phyloP scores from a whole-genome alignment of 495 filamentous ascomycete species.

The Immersiella caudata region DNA sequence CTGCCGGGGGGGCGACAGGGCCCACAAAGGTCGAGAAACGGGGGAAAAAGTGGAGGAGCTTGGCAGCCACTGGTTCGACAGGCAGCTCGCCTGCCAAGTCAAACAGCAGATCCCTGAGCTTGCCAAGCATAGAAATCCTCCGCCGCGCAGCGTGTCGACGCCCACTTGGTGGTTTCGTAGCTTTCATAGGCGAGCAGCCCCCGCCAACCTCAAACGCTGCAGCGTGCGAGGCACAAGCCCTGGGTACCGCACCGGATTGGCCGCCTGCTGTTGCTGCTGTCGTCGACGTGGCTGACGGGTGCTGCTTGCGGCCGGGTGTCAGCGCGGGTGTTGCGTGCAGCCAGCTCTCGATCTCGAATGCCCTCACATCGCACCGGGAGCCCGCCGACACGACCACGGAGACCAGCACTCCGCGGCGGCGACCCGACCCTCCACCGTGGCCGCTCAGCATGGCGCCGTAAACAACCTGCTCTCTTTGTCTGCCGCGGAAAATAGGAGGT shows the following conservation, averaged over 20 bases:
- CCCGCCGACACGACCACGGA: background rate
- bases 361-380: background rate
- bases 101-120: conserved; percentile 34
- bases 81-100: conserved; percentile 34
- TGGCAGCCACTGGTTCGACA: conserved; percentile 21
- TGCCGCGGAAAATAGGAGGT: conserved; percentile 6
- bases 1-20: conserved; percentile 7
- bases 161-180: conserved; percentile 29
- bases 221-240: conserved; percentile 25
- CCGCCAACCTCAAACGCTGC: conserved; percentile 34
- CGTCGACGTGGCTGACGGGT: background rate
- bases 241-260: conserved; percentile 17
- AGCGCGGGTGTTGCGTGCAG: background rate
- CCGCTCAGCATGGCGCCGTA: background rate
- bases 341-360: conserved; percentile 3
- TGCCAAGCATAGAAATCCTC: conserved; percentile 30
- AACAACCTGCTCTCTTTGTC: background rate
- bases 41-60: conserved; percentile 24
- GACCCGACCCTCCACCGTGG: background rate
- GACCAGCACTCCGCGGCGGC: background rate
- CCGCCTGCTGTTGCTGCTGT: conserved; percentile 8
- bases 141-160: conserved; percentile 26
- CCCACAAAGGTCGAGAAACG: conserved; percentile 19
- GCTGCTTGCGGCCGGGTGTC: background rate
- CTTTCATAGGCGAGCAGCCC: conserved; percentile 29